Evolutionary conservation across 768 basidiomycete genomes (phyloP).

Genomic region (Leccinum obscurum): DNA sequence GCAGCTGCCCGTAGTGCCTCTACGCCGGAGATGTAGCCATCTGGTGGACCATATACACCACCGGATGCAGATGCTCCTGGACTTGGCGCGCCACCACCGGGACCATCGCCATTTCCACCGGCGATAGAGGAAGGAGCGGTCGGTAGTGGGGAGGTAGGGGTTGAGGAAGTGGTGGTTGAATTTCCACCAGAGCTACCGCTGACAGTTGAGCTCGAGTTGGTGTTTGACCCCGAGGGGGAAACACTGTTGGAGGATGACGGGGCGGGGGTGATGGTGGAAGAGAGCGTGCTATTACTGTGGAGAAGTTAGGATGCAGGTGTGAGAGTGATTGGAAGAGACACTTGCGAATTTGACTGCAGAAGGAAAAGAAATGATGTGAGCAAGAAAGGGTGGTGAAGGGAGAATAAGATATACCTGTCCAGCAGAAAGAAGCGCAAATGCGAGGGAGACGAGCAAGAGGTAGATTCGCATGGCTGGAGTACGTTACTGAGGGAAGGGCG

Average conservation of each 20-base stretch:
- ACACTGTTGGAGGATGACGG: slow-evolving; percentile 26
- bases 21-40: slow-evolving; percentile 63
- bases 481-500: not conserved
- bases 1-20: slow-evolving; percentile 46
- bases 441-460: slow-evolving; percentile 35
- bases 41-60: slow-evolving; percentile 66
- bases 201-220: slow-evolving; percentile 21
- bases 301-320: slow-evolving; percentile 41
- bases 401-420: slow-evolving; percentile 33
- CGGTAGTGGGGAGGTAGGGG: slow-evolving; percentile 30
- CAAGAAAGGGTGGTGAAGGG: too few relatives aligned
- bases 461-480: slow-evolving; percentile 28
- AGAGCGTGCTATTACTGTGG: slow-evolving; percentile 39
- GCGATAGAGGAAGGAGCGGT: slow-evolving; percentile 58
- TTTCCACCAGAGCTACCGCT: slow-evolving; percentile 27
- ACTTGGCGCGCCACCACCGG: slow-evolving; percentile 47
- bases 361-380: slow-evolving; percentile 7
- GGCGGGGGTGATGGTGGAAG: slow-evolving; percentile 50
- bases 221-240: slow-evolving; percentile 26
- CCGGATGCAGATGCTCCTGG: slow-evolving; percentile 49
- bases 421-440: slow-evolving; percentile 24
- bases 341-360: slow-evolving; percentile 40
- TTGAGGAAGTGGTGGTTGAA: slow-evolving; percentile 30
- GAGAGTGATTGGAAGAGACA: slow-evolving; percentile 14
- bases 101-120: slow-evolving; percentile 49